Conservation (phyloP, 805 yeast species). For the Saccharomyces kudriavzevii region DNA sequence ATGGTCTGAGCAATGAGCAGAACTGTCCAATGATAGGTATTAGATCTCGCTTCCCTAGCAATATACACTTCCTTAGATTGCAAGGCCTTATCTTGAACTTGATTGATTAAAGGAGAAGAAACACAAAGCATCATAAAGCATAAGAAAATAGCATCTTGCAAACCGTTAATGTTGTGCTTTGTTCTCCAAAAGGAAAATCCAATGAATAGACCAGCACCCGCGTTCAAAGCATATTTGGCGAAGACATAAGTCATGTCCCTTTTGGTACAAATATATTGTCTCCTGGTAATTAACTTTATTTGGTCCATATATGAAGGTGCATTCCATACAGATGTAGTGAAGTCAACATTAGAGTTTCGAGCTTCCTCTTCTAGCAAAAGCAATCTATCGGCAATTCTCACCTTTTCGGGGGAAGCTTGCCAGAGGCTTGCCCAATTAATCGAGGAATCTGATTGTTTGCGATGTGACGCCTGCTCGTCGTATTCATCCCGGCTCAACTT, state of each 20-base stretch:
- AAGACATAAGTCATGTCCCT: constrained; percentile 53
- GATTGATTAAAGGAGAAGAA: constrained; percentile 50
- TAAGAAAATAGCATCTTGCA: constrained; percentile 52
- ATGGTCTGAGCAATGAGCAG: constrained; percentile 44
- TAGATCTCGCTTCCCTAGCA: constrained; percentile 59
- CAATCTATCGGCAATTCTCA: not conserved
- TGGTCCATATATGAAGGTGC: constrained; percentile 37
- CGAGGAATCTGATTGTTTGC: not conserved
- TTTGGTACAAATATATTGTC: constrained; percentile 40
- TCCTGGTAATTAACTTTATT: constrained; percentile 31
- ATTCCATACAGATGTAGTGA: not conserved
- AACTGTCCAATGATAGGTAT: constrained; percentile 63
- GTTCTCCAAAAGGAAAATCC: constrained; percentile 66
- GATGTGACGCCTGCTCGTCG: not conserved
- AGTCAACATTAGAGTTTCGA: not conserved
- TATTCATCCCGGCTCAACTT: not conserved
- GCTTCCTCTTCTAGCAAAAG: constrained; percentile 3
- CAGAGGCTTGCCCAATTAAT: constrained; percentile 13
- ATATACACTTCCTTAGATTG: constrained; percentile 54
- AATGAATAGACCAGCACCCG: constrained; percentile 50
- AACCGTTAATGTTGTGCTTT: constrained; percentile 41
- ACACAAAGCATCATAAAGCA: constrained; percentile 49
- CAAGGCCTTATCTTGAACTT: constrained; percentile 51
- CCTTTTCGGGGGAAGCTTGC: constrained; percentile 3
- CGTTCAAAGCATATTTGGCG: constrained; percentile 45